Evolutionary conservation across 2,329 filamentous ascomycete genomes (phyloP).

Genomic region (Diaporthe citriasiana): DNA sequence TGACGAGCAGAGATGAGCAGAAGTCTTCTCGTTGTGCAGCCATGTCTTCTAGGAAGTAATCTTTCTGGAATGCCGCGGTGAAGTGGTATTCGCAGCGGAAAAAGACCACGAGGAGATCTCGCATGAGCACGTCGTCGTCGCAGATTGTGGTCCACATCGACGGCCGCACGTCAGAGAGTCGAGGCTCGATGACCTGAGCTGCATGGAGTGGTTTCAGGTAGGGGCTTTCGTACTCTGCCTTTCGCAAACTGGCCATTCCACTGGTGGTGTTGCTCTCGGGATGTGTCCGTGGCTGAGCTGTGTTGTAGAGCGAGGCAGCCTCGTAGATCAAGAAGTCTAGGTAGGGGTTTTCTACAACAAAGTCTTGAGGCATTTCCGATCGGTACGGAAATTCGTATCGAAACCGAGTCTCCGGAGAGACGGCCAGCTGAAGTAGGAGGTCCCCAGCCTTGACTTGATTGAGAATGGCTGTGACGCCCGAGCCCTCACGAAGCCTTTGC

Average conservation of each 20-base stretch:
- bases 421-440: background rate
- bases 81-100: constrained; percentile 20
- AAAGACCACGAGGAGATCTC: constrained; percentile 3
- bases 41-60: constrained; percentile 1
- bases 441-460: constrained; percentile 11
- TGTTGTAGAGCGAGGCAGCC: constrained; percentile 5
- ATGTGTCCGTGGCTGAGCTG: background rate
- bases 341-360: background rate
- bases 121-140: constrained; percentile 26
- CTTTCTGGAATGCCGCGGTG: constrained; percentile 4
- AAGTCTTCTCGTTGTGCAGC: background rate
- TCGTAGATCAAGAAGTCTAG: constrained; percentile 5
- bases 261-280: background rate
- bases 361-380: background rate
- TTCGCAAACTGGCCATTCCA: background rate
- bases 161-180: background rate
- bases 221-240: background rate
- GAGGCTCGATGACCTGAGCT: background rate
- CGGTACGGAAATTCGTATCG: background rate
- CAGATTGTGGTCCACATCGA: constrained; percentile 13
- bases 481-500: background rate
- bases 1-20: background rate
- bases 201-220: constrained; percentile 4
- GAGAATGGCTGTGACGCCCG: background rate
- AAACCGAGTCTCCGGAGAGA: background rate